Evolutionary conservation across 2,329 filamentous ascomycete genomes (phyloP), one percentile per base, ranked within the genome.

Genomic region (Colletotrichum kahawae): DNA sequence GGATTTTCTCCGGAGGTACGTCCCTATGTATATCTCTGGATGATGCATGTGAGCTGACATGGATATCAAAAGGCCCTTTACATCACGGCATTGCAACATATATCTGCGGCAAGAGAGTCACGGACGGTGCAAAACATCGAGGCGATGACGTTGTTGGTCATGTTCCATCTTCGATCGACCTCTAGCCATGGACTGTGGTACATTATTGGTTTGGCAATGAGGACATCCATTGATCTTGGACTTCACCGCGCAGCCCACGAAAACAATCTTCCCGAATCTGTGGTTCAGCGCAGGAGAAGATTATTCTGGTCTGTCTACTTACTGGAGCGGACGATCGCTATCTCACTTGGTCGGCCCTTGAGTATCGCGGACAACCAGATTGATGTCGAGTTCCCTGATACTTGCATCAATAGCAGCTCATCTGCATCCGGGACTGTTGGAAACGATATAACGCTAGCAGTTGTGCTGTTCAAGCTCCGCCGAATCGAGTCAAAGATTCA

Each of bases 301-400:
- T 80, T 90, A 1, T 90, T 90, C 76, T 90, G 88, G 88, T 87
- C 86, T 4, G 85, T 89, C 1, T 90, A 89, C 76, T 86, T 87
- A 13, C 80, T 90, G 1, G 87, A 90, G 64, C 79, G 87, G 36
- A 86, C 86, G 0, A 86, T 89, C 62, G 87, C 88, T 5, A 85
- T 88, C 70, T 89, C 87, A 4, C 83, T 89, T 9, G 88, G 88
- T 6, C 83, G 88, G 8, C 88, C 88, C 0, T 85, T 88, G 67
- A 89, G 87, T 73, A 86, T 89, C 24, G 82, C 87, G 2, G 88
- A 90, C 76, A 83, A 87, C 57, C 85, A 89, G 76, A 90, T 90
- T 57, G 88, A 90, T 74, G 85, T 88, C 16, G 83, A 85, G 2
- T 79, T 89, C 13, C 88, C 88, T 29, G 82, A 86, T 43, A 85